These are phyloP conservation scores for Colletotrichum sp. DNA, from an alignment of 2,329 filamentous ascomycete species.

Conservation along the genomic window DNA sequence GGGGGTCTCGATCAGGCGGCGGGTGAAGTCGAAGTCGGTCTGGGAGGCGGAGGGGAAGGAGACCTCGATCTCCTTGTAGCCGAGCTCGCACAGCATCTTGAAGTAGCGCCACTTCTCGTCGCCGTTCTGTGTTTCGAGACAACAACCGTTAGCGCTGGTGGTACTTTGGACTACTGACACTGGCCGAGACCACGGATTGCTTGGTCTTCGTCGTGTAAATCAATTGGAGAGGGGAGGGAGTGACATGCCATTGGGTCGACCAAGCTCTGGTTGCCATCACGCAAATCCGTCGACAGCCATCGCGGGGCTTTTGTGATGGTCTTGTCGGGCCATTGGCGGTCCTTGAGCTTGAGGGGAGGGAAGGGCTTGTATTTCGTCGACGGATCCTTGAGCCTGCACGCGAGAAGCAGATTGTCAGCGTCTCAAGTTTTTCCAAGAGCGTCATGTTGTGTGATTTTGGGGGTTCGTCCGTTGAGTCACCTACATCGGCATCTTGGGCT, in stretches of 20 bases:
- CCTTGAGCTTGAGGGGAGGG: slow-evolving; percentile 47
- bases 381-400: slow-evolving; percentile 19
- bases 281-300: slow-evolving; percentile 74
- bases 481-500: slow-evolving; percentile 23
- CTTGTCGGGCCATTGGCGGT: slow-evolving; percentile 85
- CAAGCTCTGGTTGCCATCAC: slow-evolving; percentile 94
- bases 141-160: background rate
- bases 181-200: background rate
- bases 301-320: slow-evolving; percentile 83
- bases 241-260: slow-evolving; percentile 87
- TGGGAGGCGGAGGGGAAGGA: slow-evolving; percentile 95
- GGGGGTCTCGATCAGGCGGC: slow-evolving; percentile 83
- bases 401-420: background rate
- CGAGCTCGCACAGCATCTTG: slow-evolving; percentile 88
- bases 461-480: slow-evolving; percentile 1
- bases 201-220: background rate
- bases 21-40: slow-evolving; percentile 95
- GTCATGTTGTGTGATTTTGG: background rate
- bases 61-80: slow-evolving; percentile 98
- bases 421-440: background rate
- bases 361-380: slow-evolving; percentile 26
- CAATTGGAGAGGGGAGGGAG: background rate
- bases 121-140: slow-evolving; percentile 68
- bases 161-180: background rate
- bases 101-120: slow-evolving; percentile 97